Evolutionary conservation across 805 yeast species (phyloP), one percentile per base, ranked within the genome.

Genomic region (Naumovozyma baii): DNA sequence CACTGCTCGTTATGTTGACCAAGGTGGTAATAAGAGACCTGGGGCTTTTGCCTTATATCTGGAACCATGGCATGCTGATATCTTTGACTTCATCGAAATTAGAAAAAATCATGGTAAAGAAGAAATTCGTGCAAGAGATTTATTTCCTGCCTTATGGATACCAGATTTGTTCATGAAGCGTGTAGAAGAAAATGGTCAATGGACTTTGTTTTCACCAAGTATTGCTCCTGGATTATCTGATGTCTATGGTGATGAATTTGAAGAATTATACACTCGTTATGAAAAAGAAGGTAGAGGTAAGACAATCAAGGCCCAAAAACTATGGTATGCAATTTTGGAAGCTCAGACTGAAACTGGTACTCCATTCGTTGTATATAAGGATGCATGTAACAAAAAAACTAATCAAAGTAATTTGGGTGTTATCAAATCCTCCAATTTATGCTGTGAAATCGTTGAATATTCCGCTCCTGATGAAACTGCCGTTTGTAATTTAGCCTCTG

Each of bases 11-110:
- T 90, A 88, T 55, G 96, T 88, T 17, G 96, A 88, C 57, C 97
- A 88, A 69, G 97, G 97, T 42, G 96, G 96, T 36, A 90, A 88
- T 63, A 88, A 88, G 62, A 71, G 97, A 52, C 97, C 97, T 0
- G 96, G 96, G 40, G 97, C 97, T 2, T 83, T 88, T 62, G 94
- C 96, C 26, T 66, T 87, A 18, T 88, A 87, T 62, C 63, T 88
- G 30, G 97, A 88, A 65, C 96, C 97, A 38, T 88, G 97, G 97
- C 97, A 88, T 57, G 74, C 82, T 3, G 97, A 88, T 54, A 71
- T 88, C 17, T 80, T 85, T 59, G 94, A 83, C 39, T 81, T 88
- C 53, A 59, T 90, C 39, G 88, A 87, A 39, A 69, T 88, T 45
- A 75, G 92, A 52, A 88, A 88, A 65, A 90, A 87, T 58, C 95